Evolutionary conservation across 2,329 filamentous ascomycete genomes (phyloP).

Genomic region (Ustilaginoidea virens): DNA sequence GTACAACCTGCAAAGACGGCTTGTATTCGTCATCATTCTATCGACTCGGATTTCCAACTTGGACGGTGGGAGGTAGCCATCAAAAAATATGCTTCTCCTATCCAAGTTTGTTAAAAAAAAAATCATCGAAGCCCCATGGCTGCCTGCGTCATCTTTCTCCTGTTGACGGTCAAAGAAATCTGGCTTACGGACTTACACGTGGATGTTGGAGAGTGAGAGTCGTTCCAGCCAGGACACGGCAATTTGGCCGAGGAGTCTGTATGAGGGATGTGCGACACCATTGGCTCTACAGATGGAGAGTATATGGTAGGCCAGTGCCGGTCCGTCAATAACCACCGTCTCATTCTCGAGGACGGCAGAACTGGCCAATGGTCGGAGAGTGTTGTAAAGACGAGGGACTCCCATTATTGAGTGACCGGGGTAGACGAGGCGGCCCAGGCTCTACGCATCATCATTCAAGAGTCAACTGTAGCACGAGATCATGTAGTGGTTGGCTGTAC

Average conservation of each 20-base stretch:
- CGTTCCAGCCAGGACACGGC: conserved; percentile 47
- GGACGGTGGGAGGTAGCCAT: conserved; percentile 57
- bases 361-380: conserved; percentile 36
- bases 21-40: conserved; percentile 42
- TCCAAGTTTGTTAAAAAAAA: not conserved
- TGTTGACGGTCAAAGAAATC: too few species aligned
- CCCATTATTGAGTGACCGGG: too few species aligned
- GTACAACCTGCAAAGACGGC: conserved; percentile 34
- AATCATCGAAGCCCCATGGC: too few species aligned
- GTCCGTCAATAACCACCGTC: conserved; percentile 54
- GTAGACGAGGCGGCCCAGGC: too few species aligned
- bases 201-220: conserved; percentile 37
- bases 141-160: too few species aligned
- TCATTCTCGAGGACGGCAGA: conserved; percentile 23
- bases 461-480: too few species aligned
- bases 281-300: conserved; percentile 39
- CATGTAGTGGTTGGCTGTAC: too few species aligned
- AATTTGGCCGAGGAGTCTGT: conserved; percentile 43
- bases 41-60: conserved; percentile 49
- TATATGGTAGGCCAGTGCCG: conserved; percentile 61
- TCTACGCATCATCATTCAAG: too few species aligned
- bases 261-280: conserved; percentile 42
- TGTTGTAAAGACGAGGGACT: conserved; percentile 38
- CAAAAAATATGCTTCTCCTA: conserved; percentile 59
- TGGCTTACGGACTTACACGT: conserved; percentile 48